These are phyloP conservation scores for Diaporthe sp. DNA, from an alignment of 2,329 filamentous ascomycete species.

Conservation along the genomic window DNA sequence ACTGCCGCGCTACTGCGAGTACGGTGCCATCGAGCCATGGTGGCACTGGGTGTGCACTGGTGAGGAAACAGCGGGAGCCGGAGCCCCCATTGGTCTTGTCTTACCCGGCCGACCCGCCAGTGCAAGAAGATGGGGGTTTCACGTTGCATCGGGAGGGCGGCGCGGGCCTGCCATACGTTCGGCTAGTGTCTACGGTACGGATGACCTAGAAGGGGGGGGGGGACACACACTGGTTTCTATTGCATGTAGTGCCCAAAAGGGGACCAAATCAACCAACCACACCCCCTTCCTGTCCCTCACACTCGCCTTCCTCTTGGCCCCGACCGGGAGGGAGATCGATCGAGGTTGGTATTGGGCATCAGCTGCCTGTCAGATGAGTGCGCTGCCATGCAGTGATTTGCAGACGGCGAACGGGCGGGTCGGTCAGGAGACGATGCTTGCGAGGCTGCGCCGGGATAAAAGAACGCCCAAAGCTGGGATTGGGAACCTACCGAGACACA, in stretches of 20 bases:
- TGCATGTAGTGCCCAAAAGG: neutral
- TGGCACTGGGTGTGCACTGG: neutral
- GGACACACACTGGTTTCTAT: neutral
- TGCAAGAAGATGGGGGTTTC: slow-evolving; percentile 25
- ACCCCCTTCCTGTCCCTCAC: no score
- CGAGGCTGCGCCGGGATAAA: neutral
- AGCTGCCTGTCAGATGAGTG: slow-evolving; percentile 32
- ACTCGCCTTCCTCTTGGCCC: no score
- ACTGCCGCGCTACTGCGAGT: slow-evolving; percentile 9
- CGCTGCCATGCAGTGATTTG: slow-evolving; percentile 10
- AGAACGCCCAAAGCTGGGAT: neutral
- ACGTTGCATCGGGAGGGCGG: slow-evolving; percentile 39
- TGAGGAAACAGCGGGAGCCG: neutral
- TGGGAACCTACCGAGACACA: neutral
- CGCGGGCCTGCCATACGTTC: slow-evolving; percentile 36
- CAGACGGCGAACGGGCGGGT: slow-evolving; percentile 6
- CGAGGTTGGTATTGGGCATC: slow-evolving; percentile 23
- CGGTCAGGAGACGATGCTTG: neutral
- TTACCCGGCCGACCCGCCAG: slow-evolving; percentile 15
- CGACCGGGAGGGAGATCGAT: neutral
- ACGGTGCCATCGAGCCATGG: neutral
- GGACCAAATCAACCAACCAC: neutral
- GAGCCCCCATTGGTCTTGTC: slow-evolving; percentile 3
- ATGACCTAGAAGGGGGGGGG: slow-evolving; percentile 5
- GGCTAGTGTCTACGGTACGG: slow-evolving; percentile 27